These are phyloP conservation scores for Ceratobasidium sp. DNA, from an alignment of 1,284 basidiomycete genomes.

Conservation along the genomic window DNA sequence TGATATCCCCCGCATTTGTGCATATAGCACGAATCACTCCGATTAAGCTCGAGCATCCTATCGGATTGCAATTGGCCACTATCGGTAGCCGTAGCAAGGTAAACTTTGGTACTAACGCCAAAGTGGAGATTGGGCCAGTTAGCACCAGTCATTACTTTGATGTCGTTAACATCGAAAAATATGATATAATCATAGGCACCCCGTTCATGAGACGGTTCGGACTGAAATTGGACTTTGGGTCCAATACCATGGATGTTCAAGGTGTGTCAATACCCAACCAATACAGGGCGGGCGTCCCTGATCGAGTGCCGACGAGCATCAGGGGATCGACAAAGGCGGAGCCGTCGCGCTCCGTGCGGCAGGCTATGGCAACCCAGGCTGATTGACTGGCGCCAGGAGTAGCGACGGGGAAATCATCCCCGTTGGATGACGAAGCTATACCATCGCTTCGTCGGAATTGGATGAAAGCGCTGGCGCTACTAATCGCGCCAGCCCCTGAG, in stretches of 20 bases:
- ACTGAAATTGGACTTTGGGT: not conserved
- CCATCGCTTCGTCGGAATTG: not conserved
- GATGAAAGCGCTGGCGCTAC: not conserved
- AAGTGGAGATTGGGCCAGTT: conserved; percentile 50
- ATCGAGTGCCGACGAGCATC: no score
- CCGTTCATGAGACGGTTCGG: conserved; percentile 50
- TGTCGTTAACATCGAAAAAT: conserved; percentile 52
- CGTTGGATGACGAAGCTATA: not conserved
- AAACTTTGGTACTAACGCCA: not conserved
- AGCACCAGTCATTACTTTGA: conserved; percentile 49
- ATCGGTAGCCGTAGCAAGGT: conserved; percentile 4
- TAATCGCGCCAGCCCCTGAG: not conserved
- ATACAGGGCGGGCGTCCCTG: no score
- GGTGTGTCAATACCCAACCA: no score
- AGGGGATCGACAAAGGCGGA: no score
- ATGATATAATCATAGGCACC: conserved; percentile 53
- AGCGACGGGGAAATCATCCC: no score
- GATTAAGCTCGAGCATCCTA: not conserved
- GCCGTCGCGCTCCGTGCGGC: no score
- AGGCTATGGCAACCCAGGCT: no score
- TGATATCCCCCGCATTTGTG: conserved; percentile 10
- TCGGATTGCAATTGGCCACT: conserved; percentile 19
- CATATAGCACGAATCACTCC: conserved; percentile 4
- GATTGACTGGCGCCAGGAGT: no score
- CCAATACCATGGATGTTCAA: no score